Base-by-base conservation (phyloP, 257 asterid species). In the Solanum dulcamara region DNA sequence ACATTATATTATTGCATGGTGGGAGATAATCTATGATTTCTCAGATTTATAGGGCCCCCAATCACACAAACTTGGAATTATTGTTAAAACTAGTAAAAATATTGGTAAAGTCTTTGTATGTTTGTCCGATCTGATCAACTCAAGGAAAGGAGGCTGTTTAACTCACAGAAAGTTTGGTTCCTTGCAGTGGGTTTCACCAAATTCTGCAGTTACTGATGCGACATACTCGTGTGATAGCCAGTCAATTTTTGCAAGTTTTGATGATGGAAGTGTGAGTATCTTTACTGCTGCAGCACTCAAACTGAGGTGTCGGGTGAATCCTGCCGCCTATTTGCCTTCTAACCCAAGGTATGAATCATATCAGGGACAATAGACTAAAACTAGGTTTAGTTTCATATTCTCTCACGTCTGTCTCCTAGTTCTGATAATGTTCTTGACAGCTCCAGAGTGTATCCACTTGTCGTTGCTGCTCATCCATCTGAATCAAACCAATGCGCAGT, bases 211-310 rank as follows among this genome's bases (percentile, higher is more conserved):
- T 46, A 91, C 95, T 48, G 93, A 93, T 85, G 97, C 95, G 13
- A 89, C 96, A 6, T 93, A 87, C 88, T 93, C 98, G 3, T 91
- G 96, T 53, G 92, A 94, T 81, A 84, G 98, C 89, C 93, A 90
- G 84, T 89, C 87, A 9, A 82, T 94, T 46, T 94, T 88, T 80
- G 91, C 92, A 13, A 66, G 92, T 85, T 90, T 89, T 35, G 89
- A 90, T 8, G 93, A 91, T 60, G 94, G 95, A 50, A 92, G 91
- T n/a, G 87, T 93, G 64, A 72, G 83, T 10, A 53, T 92, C 59
- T 88, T 93, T 88, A 77, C 92, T 10, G 87, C 91, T 68, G 60
- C 71, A 32, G 89, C 89, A 5, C 93, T 94, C 80, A 88, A 84
- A 62, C 77, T 91, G 37, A 89, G 91, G 87, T 93, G 98, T 77